phyloP scores from a whole-genome alignment of 1,139 yeast genomes.

The Blastobotrys elegans region DNA sequence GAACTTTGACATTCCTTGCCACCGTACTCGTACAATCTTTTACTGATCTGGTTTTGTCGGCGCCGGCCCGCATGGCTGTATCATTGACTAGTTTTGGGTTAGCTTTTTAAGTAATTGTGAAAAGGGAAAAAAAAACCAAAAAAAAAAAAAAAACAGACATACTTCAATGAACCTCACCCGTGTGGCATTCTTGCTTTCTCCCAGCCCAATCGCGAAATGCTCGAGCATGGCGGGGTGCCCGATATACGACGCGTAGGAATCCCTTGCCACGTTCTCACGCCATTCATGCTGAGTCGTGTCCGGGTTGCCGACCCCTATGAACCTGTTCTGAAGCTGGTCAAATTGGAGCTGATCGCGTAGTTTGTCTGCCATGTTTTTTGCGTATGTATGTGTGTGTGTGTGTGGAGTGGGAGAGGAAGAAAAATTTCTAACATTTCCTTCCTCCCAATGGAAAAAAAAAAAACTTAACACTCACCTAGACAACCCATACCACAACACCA shows the following conservation, averaged over 20 bases:
- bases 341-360: conserved; percentile 60
- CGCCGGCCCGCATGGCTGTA: conserved; percentile 16
- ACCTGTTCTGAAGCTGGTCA: conserved; percentile 55
- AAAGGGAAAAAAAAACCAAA: not conserved
- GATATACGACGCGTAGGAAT: conserved; percentile 64
- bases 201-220: conserved; percentile 61
- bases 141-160: conserved; percentile 14
- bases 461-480: not conserved
- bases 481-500: too few relatives aligned
- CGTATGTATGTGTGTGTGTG: not conserved
- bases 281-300: conserved; percentile 60
- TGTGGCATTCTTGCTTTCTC: conserved; percentile 47
- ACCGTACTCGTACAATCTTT: conserved; percentile 37
- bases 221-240: conserved; percentile 65
- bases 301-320: conserved; percentile 67
- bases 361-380: conserved; percentile 43
- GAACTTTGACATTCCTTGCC: conserved; percentile 32
- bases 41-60: conserved; percentile 24
- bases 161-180: conserved; percentile 51
- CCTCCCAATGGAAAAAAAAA: not conserved
- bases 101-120: not conserved
- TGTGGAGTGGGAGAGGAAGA: not conserved
- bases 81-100: conserved; percentile 5
- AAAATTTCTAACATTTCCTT: not conserved
- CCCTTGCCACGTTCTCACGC: conserved; percentile 60